A percentile compares a stretch with the other conserved stretches of the same genome.
phyloP scores from a whole-genome alignment of 2,329 filamentous ascomycete species.

The Botryosphaeria agaves region DNA sequence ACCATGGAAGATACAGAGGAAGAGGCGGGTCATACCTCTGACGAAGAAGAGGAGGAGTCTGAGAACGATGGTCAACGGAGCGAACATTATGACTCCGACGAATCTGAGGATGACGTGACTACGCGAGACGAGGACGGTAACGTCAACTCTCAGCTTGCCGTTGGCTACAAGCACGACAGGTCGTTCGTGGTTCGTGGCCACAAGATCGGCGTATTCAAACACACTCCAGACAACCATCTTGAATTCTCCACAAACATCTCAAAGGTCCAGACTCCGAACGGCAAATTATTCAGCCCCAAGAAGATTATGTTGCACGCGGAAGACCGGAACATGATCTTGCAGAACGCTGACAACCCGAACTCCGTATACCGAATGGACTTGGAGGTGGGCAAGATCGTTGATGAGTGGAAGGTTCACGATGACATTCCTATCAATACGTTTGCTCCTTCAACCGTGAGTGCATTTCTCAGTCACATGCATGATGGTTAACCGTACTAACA shows the following conservation, averaged over 20 bases:
- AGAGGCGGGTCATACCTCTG: conserved; percentile 32
- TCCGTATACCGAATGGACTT: conserved; percentile 94
- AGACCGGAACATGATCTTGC: conserved; percentile 76
- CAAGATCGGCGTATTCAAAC: conserved; percentile 98
- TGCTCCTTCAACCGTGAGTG: conserved; percentile 61
- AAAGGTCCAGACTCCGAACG: conserved; percentile 77
- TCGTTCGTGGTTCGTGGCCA: conserved; percentile 94
- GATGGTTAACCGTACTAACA: too few species aligned
- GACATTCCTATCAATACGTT: conserved; percentile 88
- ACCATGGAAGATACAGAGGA: conserved; percentile 67
- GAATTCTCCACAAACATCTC: conserved; percentile 97
- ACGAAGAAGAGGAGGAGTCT: conserved; percentile 40
- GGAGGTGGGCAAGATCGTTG: conserved; percentile 92
- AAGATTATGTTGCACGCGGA: conserved; percentile 94
- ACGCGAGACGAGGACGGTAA: conserved; percentile 57
- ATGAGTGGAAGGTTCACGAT: conserved; percentile 97
- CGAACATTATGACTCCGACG: conserved; percentile 58
- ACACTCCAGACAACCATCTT: conserved; percentile 78
- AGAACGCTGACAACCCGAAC: conserved; percentile 69
- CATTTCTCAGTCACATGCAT: not conserved
- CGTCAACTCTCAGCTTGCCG: conserved; percentile 82
- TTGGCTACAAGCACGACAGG: conserved; percentile 91
- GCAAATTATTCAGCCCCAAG: conserved; percentile 79
- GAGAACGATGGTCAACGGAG: conserved; percentile 48
- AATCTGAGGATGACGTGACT: conserved; percentile 63